Conservation (phyloP, 2,329 filamentous ascomycete species). For the Thermochaetoides dissita region DNA sequence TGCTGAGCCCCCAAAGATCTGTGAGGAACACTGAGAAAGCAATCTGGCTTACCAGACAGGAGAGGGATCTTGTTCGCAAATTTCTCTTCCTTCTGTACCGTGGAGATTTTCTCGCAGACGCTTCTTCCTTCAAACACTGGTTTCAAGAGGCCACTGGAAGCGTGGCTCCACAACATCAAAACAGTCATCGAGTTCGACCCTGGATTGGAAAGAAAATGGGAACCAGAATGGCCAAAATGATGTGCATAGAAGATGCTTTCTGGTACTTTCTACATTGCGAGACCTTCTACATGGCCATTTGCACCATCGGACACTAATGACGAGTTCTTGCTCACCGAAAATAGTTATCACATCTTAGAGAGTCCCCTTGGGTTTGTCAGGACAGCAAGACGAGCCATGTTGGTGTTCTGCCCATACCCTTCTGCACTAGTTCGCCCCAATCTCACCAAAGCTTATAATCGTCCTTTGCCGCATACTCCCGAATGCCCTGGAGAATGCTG, state of each 20-base stretch:
- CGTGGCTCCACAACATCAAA: conserved; percentile 17
- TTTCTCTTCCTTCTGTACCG: conserved; percentile 33
- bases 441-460: conserved; percentile 17
- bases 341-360: conserved; percentile 16
- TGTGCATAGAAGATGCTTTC: conserved; percentile 14
- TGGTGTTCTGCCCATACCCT: conserved; percentile 3
- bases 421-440: conserved; percentile 16
- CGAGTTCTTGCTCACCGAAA: conserved; percentile 13
- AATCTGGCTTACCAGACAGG: conserved; percentile 19
- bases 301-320: conserved; percentile 10
- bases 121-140: conserved; percentile 21
- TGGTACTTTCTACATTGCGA: conserved; percentile 16
- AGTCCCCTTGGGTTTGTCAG: conserved; percentile 10
- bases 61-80: conserved; percentile 27
- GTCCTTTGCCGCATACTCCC: conserved; percentile 14
- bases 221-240: conserved; percentile 9
- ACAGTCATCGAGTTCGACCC: conserved; percentile 16
- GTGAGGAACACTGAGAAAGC: conserved; percentile 3
- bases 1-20: conserved; percentile 6
- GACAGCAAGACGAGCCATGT: conserved; percentile 8
- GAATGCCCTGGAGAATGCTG: conserved; percentile 13
- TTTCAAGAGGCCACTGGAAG: conserved; percentile 16
- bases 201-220: conserved; percentile 14
- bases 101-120: conserved; percentile 21
- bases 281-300: conserved; percentile 17